A percentile compares a stretch with the other conserved stretches of the same genome.
phyloP scores from a whole-genome alignment of 2,329 filamentous ascomycete species.

The Mariannaea elegans region DNA sequence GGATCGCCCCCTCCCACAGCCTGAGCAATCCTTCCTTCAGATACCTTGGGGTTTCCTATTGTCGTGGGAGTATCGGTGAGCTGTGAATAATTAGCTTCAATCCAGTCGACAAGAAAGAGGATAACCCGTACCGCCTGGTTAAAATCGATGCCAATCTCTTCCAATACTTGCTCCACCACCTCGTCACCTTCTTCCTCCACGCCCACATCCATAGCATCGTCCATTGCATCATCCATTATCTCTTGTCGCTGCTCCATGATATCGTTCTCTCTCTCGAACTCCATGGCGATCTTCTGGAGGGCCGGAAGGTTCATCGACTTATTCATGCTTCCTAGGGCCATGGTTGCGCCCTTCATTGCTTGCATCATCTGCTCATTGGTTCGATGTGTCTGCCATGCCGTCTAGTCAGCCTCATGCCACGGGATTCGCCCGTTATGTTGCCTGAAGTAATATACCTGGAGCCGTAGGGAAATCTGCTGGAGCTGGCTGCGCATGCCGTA shows the following conservation, averaged over 20 bases:
- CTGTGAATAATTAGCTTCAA: conserved; percentile 56
- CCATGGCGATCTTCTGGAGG: conserved; percentile 96
- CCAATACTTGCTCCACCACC: conserved; percentile 93
- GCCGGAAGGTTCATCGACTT: conserved; percentile 96
- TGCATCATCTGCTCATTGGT: conserved; percentile 99
- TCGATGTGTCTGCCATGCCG: conserved; percentile 77
- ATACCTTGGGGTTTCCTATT: conserved; percentile 75
- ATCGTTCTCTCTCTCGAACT: conserved; percentile 98
- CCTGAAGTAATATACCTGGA: conserved; percentile 72
- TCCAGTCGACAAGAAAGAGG: conserved; percentile 36
- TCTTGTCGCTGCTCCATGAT: conserved; percentile 99
- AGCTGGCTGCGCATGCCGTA: conserved; percentile 97
- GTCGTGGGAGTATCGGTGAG: conserved; percentile 91
- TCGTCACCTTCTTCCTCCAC: conserved; percentile 97
- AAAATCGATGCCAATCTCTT: conserved; percentile 95
- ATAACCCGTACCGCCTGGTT: conserved; percentile 78
- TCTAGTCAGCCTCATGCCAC: conserved; percentile 23
- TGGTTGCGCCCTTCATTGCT: conserved; percentile 97
- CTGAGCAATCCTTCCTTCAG: conserved; percentile 84
- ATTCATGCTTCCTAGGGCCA: conserved; percentile 96
- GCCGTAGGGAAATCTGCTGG: conserved; percentile 92
- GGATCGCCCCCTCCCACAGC: conserved; percentile 75
- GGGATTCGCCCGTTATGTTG: background rate
- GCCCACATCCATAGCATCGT: conserved; percentile 90
- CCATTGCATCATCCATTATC: conserved; percentile 99